phyloP scores from a whole-genome alignment of 164 flowering plant genomes.

The Aristolochia contorta region DNA sequence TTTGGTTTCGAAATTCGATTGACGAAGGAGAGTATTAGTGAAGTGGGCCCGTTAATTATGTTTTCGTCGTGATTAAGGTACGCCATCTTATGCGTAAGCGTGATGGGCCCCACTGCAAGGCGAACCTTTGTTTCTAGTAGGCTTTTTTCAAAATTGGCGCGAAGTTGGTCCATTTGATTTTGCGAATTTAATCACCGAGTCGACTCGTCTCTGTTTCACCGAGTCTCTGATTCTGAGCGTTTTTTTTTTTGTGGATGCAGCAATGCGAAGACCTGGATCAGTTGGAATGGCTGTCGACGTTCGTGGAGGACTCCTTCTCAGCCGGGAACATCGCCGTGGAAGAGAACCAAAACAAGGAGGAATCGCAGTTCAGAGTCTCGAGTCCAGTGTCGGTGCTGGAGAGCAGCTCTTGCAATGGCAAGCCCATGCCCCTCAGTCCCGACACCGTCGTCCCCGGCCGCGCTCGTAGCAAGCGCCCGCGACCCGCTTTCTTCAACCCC shows the following conservation, averaged over 20 bases:
- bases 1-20: too few species aligned
- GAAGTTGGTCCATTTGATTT: too few species aligned
- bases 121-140: too few species aligned
- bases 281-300: conserved; percentile 83
- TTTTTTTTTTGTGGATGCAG: conserved; percentile 1
- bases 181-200: too few species aligned
- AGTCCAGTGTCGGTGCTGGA: conserved; percentile 87
- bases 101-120: too few species aligned
- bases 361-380: conserved; percentile 39
- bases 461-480: conserved; percentile 85
- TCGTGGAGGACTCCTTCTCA: conserved; percentile 85
- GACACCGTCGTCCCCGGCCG: conserved; percentile 34
- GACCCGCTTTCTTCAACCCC: conserved; percentile 59
- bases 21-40: too few species aligned
- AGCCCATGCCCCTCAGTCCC: conserved; percentile 29
- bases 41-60: too few species aligned
- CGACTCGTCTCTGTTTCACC: too few species aligned
- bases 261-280: conserved; percentile 90
- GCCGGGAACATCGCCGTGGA: conserved; percentile 42
- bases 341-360: conserved; percentile 16
- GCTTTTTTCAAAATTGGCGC: too few species aligned
- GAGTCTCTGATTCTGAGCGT: too few species aligned
- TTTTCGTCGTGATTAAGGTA: too few species aligned
- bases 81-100: too few species aligned
- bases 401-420: conserved; percentile 60